Conservation (phyloP, 257 asterid genomes). For the Eucommia ulmoides region DNA sequence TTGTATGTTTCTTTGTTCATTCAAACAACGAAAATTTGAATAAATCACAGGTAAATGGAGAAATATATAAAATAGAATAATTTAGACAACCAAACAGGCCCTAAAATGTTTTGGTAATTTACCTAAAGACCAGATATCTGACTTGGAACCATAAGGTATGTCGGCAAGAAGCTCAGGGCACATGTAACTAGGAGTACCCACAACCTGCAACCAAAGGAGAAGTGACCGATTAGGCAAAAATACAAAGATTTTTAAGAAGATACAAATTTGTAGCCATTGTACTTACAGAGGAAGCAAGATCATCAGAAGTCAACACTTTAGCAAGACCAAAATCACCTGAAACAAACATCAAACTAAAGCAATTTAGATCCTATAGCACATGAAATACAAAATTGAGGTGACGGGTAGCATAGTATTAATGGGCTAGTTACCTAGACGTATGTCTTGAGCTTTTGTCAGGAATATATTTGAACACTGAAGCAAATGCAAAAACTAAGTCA, state of each 20-base stretch:
- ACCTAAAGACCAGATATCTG: slow-evolving; percentile 99
- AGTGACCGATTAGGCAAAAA: not conserved
- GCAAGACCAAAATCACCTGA: slow-evolving; percentile 99
- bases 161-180: slow-evolving; percentile 99
- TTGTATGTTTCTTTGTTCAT: too few relatives aligned
- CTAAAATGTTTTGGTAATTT: slow-evolving; percentile 3
- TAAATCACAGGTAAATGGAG: too few relatives aligned
- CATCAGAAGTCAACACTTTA: slow-evolving; percentile 76
- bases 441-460: slow-evolving; percentile 84
- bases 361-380: slow-evolving; percentile 7
- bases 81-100: too few relatives aligned
- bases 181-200: slow-evolving; percentile 99
- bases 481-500: slow-evolving; percentile 7
- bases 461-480: slow-evolving; percentile 93
- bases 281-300: slow-evolving; percentile 97
- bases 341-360: slow-evolving; percentile 6
- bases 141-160: slow-evolving; percentile 95
- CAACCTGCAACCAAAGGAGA: slow-evolving; percentile 45
- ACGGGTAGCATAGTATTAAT: not conserved
- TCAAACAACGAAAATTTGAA: too few relatives aligned
- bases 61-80: too few relatives aligned
- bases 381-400: slow-evolving; percentile 4
- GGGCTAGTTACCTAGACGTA: slow-evolving; percentile 64
- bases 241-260: slow-evolving; percentile 2
- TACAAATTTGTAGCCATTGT: slow-evolving; percentile 4